Conservation (phyloP, 305 asterid species). For the Fraxinus baroniana region DNA sequence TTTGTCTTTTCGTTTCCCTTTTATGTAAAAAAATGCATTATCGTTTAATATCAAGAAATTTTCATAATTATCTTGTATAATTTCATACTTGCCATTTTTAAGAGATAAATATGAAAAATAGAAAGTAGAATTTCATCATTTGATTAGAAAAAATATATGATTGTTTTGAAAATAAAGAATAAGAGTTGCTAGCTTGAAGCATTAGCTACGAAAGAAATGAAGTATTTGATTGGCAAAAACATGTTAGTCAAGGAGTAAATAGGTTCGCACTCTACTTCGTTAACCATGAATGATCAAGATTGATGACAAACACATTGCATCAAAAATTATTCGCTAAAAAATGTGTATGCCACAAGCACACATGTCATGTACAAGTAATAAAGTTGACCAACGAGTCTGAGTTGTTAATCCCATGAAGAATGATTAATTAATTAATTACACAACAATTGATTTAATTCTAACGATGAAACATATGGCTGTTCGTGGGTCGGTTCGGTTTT, state of each 20-base stretch:
- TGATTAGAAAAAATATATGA: neutral
- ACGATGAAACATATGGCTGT: too few relatives aligned
- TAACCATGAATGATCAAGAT: neutral
- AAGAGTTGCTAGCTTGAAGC: neutral
- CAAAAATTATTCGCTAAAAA: neutral
- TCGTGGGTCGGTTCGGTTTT: too few relatives aligned
- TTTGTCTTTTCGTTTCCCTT: neutral
- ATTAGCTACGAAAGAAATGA: neutral
- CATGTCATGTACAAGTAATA: neutral
- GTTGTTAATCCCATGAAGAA: neutral
- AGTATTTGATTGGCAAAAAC: neutral
- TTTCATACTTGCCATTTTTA: neutral
- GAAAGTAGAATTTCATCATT: neutral
- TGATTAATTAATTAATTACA: too few relatives aligned
- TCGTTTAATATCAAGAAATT: neutral
- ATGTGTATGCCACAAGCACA: neutral
- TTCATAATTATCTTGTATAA: neutral
- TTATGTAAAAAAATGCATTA: neutral
- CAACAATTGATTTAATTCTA: too few relatives aligned
- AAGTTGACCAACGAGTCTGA: neutral
- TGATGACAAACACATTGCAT: neutral
- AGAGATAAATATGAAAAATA: neutral
- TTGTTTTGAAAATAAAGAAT: neutral
- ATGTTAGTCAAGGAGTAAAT: neutral
- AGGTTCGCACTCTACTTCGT: neutral